Evolutionary conservation across 495 filamentous ascomycete genomes (phyloP).

Genomic region (Hyaloscypha hepaticicola): DNA sequence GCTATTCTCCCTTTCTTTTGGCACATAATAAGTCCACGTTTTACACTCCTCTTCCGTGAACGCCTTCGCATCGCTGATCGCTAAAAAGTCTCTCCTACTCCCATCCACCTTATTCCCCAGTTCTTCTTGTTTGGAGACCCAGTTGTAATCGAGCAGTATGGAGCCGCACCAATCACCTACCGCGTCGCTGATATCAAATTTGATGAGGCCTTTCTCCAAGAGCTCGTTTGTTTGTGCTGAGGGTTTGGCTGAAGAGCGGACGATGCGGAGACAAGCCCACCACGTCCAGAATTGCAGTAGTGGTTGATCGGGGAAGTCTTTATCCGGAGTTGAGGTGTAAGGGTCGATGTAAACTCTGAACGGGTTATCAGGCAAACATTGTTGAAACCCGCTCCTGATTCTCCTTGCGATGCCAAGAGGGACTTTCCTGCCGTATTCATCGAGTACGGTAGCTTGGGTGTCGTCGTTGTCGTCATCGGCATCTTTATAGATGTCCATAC

Average conservation of each 20-base stretch:
- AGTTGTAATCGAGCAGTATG: constrained; percentile 24
- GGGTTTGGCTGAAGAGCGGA: no score
- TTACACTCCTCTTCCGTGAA: constrained; percentile 33
- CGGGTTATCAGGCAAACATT: constrained; percentile 23
- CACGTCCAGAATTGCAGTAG: constrained; percentile 35
- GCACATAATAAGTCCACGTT: constrained; percentile 37
- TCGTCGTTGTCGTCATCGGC: neutral
- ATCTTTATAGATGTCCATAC: neutral
- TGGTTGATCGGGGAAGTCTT: constrained; percentile 20
- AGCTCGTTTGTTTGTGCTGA: neutral
- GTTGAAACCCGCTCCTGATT: constrained; percentile 11
- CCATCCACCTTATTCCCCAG: neutral
- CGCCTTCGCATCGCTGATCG: constrained; percentile 38
- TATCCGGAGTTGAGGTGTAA: neutral
- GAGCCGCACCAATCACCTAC: constrained; percentile 31
- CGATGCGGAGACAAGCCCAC: constrained; percentile 17
- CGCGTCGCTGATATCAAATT: constrained; percentile 26
- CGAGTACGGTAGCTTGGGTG: neutral
- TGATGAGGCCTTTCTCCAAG: neutral
- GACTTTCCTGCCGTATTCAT: constrained; percentile 10
- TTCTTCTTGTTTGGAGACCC: constrained; percentile 17
- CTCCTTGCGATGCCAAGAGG: neutral
- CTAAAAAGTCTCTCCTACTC: constrained; percentile 31
- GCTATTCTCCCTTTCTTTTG: constrained; percentile 24
- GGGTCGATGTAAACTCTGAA: constrained; percentile 11